phyloP scores from a whole-genome alignment of 2,329 filamentous ascomycete genomes.

The Fusarium hainanense region DNA sequence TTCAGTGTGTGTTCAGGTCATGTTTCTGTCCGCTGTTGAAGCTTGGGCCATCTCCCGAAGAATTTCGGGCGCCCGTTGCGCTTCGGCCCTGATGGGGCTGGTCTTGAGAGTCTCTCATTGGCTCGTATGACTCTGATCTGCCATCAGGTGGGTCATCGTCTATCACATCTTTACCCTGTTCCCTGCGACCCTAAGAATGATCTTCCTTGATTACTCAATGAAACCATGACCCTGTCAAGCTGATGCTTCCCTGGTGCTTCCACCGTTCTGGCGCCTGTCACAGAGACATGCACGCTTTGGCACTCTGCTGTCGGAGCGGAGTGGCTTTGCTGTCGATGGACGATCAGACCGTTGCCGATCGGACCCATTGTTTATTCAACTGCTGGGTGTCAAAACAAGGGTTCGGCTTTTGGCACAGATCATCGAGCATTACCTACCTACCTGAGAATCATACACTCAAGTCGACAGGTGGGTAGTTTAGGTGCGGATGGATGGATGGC shows the following conservation, averaged over 20 bases:
- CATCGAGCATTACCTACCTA: not conserved
- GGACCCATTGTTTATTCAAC: conserved; percentile 25
- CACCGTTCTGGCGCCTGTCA: conserved; percentile 38
- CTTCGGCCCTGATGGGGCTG: conserved; percentile 27
- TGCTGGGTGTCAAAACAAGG: not conserved
- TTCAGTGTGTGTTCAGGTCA: not conserved
- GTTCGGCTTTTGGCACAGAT: not conserved
- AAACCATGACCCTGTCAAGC: conserved; percentile 26
- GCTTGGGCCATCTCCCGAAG: conserved; percentile 40
- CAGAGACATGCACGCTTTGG: conserved; percentile 16
- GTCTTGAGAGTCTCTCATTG: conserved; percentile 8
- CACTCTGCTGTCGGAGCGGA: conserved; percentile 5
- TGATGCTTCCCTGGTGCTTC: conserved; percentile 37
- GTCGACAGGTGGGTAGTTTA: not conserved
- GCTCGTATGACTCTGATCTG: conserved; percentile 17
- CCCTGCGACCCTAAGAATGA: conserved; percentile 14
- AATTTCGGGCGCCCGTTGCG: conserved; percentile 43
- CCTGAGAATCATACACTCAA: not conserved
- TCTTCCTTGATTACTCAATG: conserved; percentile 29
- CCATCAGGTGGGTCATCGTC: not conserved
- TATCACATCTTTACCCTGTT: conserved; percentile 17
- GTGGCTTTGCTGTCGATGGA: conserved; percentile 10
- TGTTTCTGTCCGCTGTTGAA: conserved; percentile 4
- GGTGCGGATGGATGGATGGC: not conserved
- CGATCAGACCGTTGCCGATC: conserved; percentile 34